Conservation (phyloP, 768 basidiomycete genomes). For the Amanita rubescens region DNA sequence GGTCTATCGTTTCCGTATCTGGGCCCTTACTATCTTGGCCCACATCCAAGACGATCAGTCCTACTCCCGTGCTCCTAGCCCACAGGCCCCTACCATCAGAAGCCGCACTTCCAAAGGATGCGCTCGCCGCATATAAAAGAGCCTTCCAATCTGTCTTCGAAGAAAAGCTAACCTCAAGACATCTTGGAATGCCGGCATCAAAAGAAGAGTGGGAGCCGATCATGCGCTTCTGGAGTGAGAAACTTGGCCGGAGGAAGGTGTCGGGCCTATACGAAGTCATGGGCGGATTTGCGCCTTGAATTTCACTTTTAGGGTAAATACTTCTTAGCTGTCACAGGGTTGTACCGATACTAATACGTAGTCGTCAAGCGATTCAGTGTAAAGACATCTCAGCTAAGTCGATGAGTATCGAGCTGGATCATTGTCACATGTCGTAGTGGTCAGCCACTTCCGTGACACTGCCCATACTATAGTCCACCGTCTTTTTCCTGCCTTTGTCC, state of each 20-base stretch:
- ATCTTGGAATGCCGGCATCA: conserved; percentile 65
- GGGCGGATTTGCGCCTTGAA: conserved; percentile 24
- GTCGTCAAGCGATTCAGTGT: no score
- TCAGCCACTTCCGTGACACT: no score
- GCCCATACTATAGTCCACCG: no score
- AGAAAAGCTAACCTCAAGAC: conserved; percentile 34
- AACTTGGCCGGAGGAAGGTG: conserved; percentile 45
- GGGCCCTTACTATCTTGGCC: conserved; percentile 79
- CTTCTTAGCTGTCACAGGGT: no score
- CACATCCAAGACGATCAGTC: conserved; percentile 40
- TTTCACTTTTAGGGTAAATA: no score
- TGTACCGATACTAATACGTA: no score
- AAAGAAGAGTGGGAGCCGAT: conserved; percentile 76
- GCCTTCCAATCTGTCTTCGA: conserved; percentile 49
- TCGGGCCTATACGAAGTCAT: conserved; percentile 68
- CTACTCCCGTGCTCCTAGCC: conserved; percentile 57
- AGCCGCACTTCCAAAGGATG: conserved; percentile 34
- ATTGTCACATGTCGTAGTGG: no score
- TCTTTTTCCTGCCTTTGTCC: no score
- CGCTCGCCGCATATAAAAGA: conserved; percentile 48
- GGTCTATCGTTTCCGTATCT: conserved; percentile 59
- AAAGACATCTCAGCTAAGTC: no score
- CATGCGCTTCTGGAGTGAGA: conserved; percentile 83
- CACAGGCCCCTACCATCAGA: conserved; percentile 45
- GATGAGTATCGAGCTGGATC: no score